A percentile compares a stretch with the other conserved stretches of the same genome.
Conservation (phyloP, 1,139 yeast genomes). For the Candida sanyaensis region DNA sequence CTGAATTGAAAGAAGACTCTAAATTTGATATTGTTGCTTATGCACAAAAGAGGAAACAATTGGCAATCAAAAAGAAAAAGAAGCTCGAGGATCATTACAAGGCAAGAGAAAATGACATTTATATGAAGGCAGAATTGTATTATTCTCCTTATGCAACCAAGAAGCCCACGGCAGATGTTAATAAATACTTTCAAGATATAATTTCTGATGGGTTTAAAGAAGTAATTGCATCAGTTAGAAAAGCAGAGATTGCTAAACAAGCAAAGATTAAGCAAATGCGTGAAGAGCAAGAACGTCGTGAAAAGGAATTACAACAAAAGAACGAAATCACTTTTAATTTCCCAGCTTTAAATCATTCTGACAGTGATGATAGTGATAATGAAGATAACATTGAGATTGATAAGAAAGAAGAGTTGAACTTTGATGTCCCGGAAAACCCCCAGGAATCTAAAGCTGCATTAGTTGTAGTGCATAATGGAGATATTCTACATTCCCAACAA, state of each 20-base stretch:
- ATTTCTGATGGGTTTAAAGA: constrained; percentile 36
- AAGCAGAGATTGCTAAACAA: constrained; percentile 32
- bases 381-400: constrained; percentile 12
- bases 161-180: constrained; percentile 26
- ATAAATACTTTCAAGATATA: constrained; percentile 24
- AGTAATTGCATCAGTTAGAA: constrained; percentile 36
- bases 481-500: not conserved
- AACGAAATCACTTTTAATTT: constrained; percentile 34
- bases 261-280: constrained; percentile 22
- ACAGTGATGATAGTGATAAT: constrained; percentile 16
- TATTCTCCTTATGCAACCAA: constrained; percentile 39
- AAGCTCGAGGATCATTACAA: constrained; percentile 16
- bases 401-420: constrained; percentile 15
- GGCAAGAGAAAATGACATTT: constrained; percentile 34
- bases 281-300: constrained; percentile 23
- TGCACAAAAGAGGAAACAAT: constrained; percentile 46
- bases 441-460: not conserved
- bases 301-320: constrained; percentile 20
- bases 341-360: constrained; percentile 14
- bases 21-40: constrained; percentile 59
- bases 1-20: not conserved
- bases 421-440: constrained; percentile 13
- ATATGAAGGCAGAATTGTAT: constrained; percentile 47
- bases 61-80: constrained; percentile 21
- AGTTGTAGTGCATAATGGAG: constrained; percentile 4